A percentile compares a stretch with the other conserved stretches of the same genome.
Evolutionary conservation across 163 green algal genomes (phyloP).

Genomic region (Scenedesmus sp.): DNA sequence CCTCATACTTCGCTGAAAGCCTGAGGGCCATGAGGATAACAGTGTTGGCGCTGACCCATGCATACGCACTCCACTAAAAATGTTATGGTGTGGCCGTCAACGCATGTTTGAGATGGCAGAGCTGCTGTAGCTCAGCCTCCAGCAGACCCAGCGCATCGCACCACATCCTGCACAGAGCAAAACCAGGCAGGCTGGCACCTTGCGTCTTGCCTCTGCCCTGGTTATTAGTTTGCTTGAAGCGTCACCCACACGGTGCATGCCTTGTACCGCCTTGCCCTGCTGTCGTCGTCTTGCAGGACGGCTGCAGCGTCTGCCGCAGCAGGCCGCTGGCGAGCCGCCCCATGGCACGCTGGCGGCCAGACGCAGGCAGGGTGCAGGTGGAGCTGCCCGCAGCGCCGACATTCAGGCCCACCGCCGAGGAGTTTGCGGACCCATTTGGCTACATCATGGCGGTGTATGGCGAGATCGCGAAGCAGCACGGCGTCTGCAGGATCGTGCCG

Average conservation of each 20-base stretch:
- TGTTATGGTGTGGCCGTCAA: no score
- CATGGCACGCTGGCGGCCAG: constrained; percentile 59
- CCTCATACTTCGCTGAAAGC: constrained; percentile 44
- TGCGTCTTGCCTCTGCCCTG: no score
- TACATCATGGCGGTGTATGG: constrained; percentile 88
- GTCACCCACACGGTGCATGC: background rate
- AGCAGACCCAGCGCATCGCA: no score
- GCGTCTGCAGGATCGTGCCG: constrained; percentile 87
- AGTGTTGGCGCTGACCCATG: background rate
- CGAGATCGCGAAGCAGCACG: constrained; percentile 73
- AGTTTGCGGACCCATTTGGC: constrained; percentile 91
- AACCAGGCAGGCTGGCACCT: no score
- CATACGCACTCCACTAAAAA: no score
- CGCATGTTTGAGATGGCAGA: no score
- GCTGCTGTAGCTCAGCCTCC: no score
- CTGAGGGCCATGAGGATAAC: background rate
- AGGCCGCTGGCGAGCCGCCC: constrained; percentile 54
- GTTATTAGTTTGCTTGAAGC: no score
- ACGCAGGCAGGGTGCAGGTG: constrained; percentile 52
- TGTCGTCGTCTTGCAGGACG: constrained; percentile 48
- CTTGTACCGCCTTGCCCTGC: background rate
- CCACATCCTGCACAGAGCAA: no score
- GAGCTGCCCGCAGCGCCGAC: constrained; percentile 64
- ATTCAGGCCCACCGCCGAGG: constrained; percentile 85
- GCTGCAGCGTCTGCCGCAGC: constrained; percentile 59